A percentile compares a stretch with the other conserved stretches of the same genome.
Conservation (phyloP, 139 green algal genomes). For the Picochlorum sp. region DNA sequence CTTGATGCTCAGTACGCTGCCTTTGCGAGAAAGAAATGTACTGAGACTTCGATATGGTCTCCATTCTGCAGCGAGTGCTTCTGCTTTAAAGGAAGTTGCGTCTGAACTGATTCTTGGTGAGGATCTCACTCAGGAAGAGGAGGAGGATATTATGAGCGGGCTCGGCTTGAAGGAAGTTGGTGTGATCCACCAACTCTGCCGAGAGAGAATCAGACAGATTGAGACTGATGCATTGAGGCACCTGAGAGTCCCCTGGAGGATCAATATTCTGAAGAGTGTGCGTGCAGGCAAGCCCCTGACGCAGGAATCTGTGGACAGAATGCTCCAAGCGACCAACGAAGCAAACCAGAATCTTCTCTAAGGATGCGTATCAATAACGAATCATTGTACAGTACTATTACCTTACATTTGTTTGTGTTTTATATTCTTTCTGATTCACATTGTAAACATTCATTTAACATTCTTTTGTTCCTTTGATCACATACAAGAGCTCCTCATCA, state of each 20-base stretch:
- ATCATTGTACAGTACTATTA: background rate
- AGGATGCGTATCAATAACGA: background rate
- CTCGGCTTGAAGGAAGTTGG: slow-evolving; percentile 26
- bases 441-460: background rate
- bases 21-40: slow-evolving; percentile 56
- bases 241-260: slow-evolving; percentile 25
- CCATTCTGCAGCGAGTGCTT: slow-evolving; percentile 46
- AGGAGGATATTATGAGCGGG: background rate
- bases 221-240: slow-evolving; percentile 69
- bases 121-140: background rate
- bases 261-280: slow-evolving; percentile 8
- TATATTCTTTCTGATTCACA: background rate
- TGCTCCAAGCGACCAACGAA: background rate
- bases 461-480: slow-evolving; percentile 31
- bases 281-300: slow-evolving; percentile 6
- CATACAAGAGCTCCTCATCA: slow-evolving; percentile 57
- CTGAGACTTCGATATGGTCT: slow-evolving; percentile 74
- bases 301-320: background rate
- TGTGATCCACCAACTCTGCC: slow-evolving; percentile 37
- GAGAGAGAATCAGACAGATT: slow-evolving; percentile 81
- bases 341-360: background rate
- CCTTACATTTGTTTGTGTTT: background rate
- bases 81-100: slow-evolving; percentile 20
- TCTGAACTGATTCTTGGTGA: slow-evolving; percentile 2
- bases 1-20: slow-evolving; percentile 49